Base-by-base conservation (phyloP, 2,329 filamentous ascomycete species). In the Microsporum canis region DNA sequence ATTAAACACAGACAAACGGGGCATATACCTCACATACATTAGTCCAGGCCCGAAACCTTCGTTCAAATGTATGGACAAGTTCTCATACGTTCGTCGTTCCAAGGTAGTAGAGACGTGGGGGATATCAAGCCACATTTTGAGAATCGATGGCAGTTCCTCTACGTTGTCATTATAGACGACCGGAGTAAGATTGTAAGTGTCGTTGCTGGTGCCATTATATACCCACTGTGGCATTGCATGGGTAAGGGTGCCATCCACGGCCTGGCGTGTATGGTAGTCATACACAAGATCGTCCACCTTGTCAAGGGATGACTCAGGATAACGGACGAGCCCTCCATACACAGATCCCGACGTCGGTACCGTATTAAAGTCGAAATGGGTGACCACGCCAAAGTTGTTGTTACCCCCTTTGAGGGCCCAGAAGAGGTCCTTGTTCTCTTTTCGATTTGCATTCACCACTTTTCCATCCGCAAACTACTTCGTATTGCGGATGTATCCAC, bases 331-430 rank as follows among this genome's bases (percentile, higher is more conserved):
- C 5, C 59, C 59, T 1, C 59, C 59, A n/a, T 61, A 61, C n/a
- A 57, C 17, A 33, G 36, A 31, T 1, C 59, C 59, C 6, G 51
- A 8, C 8, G 39, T 61, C 39, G 57, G 17, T 12, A 61, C 6
- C 1, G 80, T 1, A 76, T 78, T 68, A 12, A 80, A 67, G 27
- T 77, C 73, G 62, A 75, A 75, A 7, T 67, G 69, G 14, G 77
- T 74, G 60, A 76, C 71, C 45, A 76, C 68, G 31, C 65, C 65
- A 56, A 65, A 79, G 60, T 76, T 78, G 62, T 77, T 74, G 0
- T 76, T 76, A 0, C 77, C 77, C n/a, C 77, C 78, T 4, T 72
- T 69, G 34, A 79, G 62, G 17, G 73, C 77, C 78, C 77, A 81
- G 68, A 79, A 81, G 1, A 81, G 70, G 51, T 80, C 78, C 0